Evolutionary conservation across 2,329 filamentous ascomycete genomes (phyloP).

Genomic region (Fonsecaea monophora): DNA sequence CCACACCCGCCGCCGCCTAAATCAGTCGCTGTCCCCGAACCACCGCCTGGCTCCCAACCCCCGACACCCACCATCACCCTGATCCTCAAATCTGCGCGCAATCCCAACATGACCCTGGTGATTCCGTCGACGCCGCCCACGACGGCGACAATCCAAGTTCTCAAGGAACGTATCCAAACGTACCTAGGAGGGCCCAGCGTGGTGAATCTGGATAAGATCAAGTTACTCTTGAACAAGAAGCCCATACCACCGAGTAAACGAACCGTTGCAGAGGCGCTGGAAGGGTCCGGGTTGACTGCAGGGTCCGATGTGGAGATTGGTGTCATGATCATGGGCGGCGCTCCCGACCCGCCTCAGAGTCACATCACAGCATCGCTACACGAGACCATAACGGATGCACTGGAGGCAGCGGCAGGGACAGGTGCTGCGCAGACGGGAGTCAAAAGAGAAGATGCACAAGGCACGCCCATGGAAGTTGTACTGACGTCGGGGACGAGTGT

Average conservation of each 20-base stretch:
- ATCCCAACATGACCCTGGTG: constrained; percentile 71
- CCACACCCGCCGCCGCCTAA: constrained; percentile 54
- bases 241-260: constrained; percentile 73
- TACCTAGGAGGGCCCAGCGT: constrained; percentile 58
- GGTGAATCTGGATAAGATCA: constrained; percentile 73
- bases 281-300: constrained; percentile 55
- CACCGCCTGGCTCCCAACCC: constrained; percentile 37
- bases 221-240: constrained; percentile 86
- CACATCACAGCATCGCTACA: not conserved
- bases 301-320: constrained; percentile 72
- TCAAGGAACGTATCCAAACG: constrained; percentile 73
- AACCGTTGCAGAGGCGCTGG: constrained; percentile 74
- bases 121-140: constrained; percentile 66
- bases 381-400: not conserved
- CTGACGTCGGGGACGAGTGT: constrained; percentile 43
- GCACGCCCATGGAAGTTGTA: constrained; percentile 43
- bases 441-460: constrained; percentile 46
- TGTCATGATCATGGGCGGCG: constrained; percentile 86
- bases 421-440: constrained; percentile 52
- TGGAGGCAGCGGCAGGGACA: constrained; percentile 41
- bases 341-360: constrained; percentile 45
- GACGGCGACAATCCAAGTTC: constrained; percentile 76
- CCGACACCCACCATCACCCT: constrained; percentile 54
- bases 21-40: constrained; percentile 42
- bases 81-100: constrained; percentile 76